Base-by-base conservation (phyloP, 768 basidiomycete species). In the Leccinum barrowsii region DNA sequence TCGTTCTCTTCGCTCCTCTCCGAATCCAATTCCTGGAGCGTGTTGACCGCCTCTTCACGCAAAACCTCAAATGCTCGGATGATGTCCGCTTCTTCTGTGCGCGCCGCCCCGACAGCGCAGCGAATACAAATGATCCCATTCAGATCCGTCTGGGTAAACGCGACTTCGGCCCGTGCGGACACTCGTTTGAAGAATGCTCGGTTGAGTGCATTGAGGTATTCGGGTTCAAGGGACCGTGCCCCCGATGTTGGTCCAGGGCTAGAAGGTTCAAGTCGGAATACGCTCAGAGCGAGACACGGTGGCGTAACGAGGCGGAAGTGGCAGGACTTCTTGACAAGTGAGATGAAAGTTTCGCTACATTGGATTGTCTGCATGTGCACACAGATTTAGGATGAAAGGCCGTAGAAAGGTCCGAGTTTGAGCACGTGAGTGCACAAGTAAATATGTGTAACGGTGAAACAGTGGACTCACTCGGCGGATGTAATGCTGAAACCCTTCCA, bases 61-160 rank as follows among this genome's bases (percentile, higher is more conserved):
- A 95, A 68, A 30, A 85, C 67, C 5, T 75, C 75, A 76, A 82
- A 93, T 0, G 87, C 88, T 7, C 69, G 64, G 34, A 75, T 67
- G 5, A 96, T 80, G 69, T 95, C 87, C 11, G 67, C 67, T 67
- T 83, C 81, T 44, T 80, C 78, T 5, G 93, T 94, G 42, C 81
- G 74, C 40, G 80, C 75, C 2, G 87, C 84, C 0, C 94, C 94
- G 21, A 94, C 78, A 1, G 87, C 90, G 30, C 95, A 75, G 1
- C 94, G 80, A 24, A 96, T 77, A 67, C 92, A 94, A 62, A 85
- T 83, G 8, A 80, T 77, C 1, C 85, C 88, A 55, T 89, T 86
- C 28, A 97, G 71, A 37, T 80, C 79, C 0, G 94, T 94, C 67
- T 88, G 89, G 7, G 93, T 94, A 35, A 97, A 73, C 55, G 84